Conservation (phyloP, 345 rosid genomes). For the Pelargonium nanum region DNA sequence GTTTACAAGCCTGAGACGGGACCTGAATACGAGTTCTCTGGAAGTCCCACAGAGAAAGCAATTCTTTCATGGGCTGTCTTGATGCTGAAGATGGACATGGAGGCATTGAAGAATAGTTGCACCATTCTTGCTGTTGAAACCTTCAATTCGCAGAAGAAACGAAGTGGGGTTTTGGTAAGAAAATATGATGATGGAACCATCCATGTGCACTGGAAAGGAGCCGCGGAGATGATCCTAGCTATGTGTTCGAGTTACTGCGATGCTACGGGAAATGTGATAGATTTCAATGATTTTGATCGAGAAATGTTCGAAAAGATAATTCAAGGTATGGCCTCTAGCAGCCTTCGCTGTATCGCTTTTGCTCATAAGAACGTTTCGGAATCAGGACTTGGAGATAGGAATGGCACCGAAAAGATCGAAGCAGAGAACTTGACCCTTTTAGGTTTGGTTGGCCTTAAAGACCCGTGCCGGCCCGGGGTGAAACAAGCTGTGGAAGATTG, state of each 20-base stretch:
- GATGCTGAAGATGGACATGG: constrained; percentile 33
- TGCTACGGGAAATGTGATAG: constrained; percentile 28
- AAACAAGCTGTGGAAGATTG: constrained; percentile 55
- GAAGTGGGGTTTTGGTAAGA: constrained; percentile 44
- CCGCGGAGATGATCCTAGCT: constrained; percentile 63
- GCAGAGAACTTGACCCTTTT: constrained; percentile 39
- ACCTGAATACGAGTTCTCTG: constrained; percentile 38
- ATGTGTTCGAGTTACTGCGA: constrained; percentile 52
- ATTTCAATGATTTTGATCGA: constrained; percentile 23
- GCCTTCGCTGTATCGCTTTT: constrained; percentile 67
- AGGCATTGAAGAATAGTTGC: constrained; percentile 21
- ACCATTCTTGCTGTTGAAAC: constrained; percentile 48
- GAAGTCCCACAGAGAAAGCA: constrained; percentile 71
- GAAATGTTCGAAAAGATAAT: constrained; percentile 33
- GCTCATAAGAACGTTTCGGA: constrained; percentile 33
- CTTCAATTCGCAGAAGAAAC: constrained; percentile 58
- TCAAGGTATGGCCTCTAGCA: constrained; percentile 53
- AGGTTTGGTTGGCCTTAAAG: constrained; percentile 65
- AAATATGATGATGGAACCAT: constrained; percentile 24
- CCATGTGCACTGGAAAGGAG: constrained; percentile 74
- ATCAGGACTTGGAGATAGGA: constrained; percentile 8
- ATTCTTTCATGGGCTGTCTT: constrained; percentile 59
- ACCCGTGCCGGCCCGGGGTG: constrained; percentile 60
- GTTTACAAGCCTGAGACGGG: constrained; percentile 23
- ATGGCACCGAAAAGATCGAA: constrained; percentile 17